Conservation (phyloP, 108 stramenopile genomes). For the Conticribra guillardii region DNA sequence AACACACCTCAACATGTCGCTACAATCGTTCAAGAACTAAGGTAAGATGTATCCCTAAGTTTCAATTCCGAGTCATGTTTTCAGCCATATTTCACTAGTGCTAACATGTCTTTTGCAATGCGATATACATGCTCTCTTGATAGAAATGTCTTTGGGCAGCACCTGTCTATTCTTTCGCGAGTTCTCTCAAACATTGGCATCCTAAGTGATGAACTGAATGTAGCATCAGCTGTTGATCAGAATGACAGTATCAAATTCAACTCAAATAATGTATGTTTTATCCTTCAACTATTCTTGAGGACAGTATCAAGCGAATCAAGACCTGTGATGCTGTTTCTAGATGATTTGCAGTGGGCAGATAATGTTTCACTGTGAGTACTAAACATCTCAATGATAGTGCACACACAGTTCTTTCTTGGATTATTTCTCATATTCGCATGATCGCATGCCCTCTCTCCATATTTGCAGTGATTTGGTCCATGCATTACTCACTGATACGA, state of each 20-base stretch:
- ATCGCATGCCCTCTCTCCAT: too few species aligned
- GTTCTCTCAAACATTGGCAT: too few species aligned
- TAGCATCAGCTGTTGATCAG: not conserved
- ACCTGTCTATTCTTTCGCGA: too few species aligned
- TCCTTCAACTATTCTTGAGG: slow-evolving; percentile 40
- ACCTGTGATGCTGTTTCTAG: slow-evolving; percentile 40
- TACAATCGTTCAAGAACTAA: slow-evolving; percentile 30
- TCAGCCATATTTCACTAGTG: too few species aligned
- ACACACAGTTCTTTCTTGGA: too few species aligned
- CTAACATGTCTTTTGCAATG: too few species aligned
- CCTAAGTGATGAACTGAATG: slow-evolving; percentile 1
- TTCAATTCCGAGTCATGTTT: slow-evolving; percentile 30
- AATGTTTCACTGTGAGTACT: slow-evolving; percentile 25
- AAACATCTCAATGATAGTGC: too few species aligned
- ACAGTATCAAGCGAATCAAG: slow-evolving; percentile 28
- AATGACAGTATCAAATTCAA: slow-evolving; percentile 11
- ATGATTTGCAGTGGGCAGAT: slow-evolving; percentile 50
- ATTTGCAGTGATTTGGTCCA: slow-evolving; percentile 37
- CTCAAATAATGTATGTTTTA: slow-evolving; percentile 41
- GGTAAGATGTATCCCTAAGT: slow-evolving; percentile 2
- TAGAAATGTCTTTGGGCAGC: too few species aligned
- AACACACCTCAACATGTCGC: not conserved
- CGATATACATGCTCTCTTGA: too few species aligned
- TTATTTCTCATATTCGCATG: too few species aligned
- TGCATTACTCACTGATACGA: slow-evolving; percentile 28